Evolutionary conservation across 306 rosid species (phyloP).

Genomic region (Inga laurina): DNA sequence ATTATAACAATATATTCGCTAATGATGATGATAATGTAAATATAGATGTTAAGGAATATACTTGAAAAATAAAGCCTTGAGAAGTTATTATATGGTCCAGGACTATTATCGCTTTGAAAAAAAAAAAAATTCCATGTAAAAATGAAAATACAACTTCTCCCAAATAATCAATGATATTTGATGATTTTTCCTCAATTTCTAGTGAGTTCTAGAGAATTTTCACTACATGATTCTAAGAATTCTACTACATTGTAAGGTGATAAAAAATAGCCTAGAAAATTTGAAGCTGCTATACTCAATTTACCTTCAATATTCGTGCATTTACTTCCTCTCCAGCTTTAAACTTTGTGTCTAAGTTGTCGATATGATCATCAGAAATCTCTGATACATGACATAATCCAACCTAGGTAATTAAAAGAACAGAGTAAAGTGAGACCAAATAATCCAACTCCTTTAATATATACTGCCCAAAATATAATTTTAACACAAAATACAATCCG

Average conservation of each 20-base stretch:
- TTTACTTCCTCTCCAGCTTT: conserved; percentile 75
- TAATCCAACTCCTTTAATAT: background rate
- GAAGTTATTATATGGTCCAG: background rate
- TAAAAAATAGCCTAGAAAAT: background rate
- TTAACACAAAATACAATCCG: background rate
- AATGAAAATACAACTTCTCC: conserved; percentile 12
- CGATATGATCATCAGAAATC: conserved; percentile 66
- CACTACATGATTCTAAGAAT: background rate
- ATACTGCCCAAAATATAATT: background rate
- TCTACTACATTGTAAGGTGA: background rate
- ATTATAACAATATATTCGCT: background rate
- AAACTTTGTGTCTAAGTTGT: conserved; percentile 61
- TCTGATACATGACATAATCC: conserved; percentile 91
- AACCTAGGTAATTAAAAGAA: conserved; percentile 53
- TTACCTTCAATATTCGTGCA: conserved; percentile 84
- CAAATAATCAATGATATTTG: conserved; percentile 4
- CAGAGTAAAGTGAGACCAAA: conserved; percentile 22
- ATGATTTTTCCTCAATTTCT: conserved; percentile 1
- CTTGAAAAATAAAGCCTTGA: background rate
- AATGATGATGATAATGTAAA: background rate
- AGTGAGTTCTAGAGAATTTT: background rate
- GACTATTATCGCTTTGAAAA: background rate
- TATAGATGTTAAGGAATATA: background rate
- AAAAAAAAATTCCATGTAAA: background rate
- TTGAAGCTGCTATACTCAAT: conserved; percentile 14